Evolutionary conservation across 495 filamentous ascomycete genomes (phyloP).

Genomic region (Hypomontagnella submonticulosa): DNA sequence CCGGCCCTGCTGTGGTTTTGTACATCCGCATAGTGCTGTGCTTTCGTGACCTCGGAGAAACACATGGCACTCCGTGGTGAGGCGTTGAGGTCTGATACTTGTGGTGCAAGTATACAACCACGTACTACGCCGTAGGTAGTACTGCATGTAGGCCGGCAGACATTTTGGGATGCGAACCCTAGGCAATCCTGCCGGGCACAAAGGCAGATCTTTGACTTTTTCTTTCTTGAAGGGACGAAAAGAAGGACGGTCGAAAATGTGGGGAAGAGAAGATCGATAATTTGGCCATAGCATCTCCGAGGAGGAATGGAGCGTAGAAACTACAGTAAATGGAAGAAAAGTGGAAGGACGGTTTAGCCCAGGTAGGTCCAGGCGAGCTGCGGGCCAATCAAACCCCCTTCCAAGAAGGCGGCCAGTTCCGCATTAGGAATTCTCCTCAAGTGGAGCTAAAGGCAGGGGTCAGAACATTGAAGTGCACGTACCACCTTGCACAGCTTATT

Average conservation of each 20-base stretch:
- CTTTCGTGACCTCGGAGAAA: conserved; percentile 11
- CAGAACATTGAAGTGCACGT: conserved; percentile 1
- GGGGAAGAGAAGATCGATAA: conserved; percentile 41
- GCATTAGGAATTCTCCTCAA: conserved; percentile 40
- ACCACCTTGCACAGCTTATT: conserved; percentile 18
- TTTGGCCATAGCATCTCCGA: conserved; percentile 51
- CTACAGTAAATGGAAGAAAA: conserved; percentile 27
- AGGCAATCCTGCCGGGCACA: conserved; percentile 8
- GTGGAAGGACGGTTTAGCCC: conserved; percentile 13
- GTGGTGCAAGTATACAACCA: conserved; percentile 22
- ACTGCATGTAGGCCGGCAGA: conserved; percentile 35
- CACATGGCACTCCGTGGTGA: conserved; percentile 24
- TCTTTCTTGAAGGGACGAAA: conserved; percentile 9
- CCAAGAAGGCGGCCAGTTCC: conserved; percentile 33
- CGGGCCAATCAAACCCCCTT: conserved; percentile 19
- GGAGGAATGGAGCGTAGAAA: conserved; percentile 39
- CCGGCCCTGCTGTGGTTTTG: conserved; percentile 3
- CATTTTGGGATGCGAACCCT: conserved; percentile 33
- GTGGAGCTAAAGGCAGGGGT: conserved; percentile 13
- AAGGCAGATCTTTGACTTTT: conserved; percentile 31
- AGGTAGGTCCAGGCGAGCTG: conserved; percentile 39
- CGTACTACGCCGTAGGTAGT: conserved; percentile 11
- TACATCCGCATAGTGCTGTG: conserved; percentile 1
- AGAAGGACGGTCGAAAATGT: conserved; percentile 25
- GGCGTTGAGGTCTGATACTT: conserved; percentile 11